These are phyloP conservation scores for Dactylella cylindrospora DNA, from an alignment of 2,329 filamentous ascomycete genomes.

Conservation along the genomic window DNA sequence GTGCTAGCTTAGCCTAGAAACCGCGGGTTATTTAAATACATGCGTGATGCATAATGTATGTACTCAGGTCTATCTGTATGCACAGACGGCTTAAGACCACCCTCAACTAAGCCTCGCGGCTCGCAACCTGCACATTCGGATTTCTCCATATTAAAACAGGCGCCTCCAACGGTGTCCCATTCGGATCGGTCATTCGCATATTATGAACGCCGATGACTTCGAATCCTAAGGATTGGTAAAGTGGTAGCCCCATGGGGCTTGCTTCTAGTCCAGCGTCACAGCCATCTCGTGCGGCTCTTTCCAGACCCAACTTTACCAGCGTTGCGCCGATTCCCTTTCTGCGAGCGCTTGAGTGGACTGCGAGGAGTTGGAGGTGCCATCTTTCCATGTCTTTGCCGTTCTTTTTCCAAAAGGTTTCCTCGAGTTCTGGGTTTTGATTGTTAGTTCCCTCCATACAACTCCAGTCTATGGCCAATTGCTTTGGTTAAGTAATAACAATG, in stretches of 20 bases:
- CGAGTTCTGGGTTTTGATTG: slow-evolving; percentile 28
- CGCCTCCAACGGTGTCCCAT: slow-evolving; percentile 17
- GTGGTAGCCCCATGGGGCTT: slow-evolving; percentile 25
- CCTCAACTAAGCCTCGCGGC: slow-evolving; percentile 18
- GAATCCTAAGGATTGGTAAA: slow-evolving; percentile 29
- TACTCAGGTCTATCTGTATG: neutral
- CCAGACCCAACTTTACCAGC: slow-evolving; percentile 20
- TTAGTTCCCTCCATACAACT: too few species aligned
- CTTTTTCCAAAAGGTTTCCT: slow-evolving; percentile 15
- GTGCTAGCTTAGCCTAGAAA: neutral
- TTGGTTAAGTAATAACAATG: neutral
- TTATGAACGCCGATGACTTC: slow-evolving; percentile 19
- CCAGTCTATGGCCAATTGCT: neutral
- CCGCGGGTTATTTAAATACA: neutral
- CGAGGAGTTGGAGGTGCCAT: slow-evolving; percentile 39
- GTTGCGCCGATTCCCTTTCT: slow-evolving; percentile 27
- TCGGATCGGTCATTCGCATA: slow-evolving; percentile 10
- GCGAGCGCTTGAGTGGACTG: slow-evolving; percentile 18
- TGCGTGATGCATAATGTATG: neutral
- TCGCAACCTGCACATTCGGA: slow-evolving; percentile 7
- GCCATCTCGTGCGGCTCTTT: slow-evolving; percentile 25
- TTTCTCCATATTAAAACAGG: slow-evolving; percentile 37
- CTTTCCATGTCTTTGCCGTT: slow-evolving; percentile 10
- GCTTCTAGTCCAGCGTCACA: slow-evolving; percentile 38
- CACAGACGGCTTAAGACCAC: slow-evolving; percentile 13